phyloP scores from a whole-genome alignment of 495 filamentous ascomycete genomes.

The Neurospora sp. region DNA sequence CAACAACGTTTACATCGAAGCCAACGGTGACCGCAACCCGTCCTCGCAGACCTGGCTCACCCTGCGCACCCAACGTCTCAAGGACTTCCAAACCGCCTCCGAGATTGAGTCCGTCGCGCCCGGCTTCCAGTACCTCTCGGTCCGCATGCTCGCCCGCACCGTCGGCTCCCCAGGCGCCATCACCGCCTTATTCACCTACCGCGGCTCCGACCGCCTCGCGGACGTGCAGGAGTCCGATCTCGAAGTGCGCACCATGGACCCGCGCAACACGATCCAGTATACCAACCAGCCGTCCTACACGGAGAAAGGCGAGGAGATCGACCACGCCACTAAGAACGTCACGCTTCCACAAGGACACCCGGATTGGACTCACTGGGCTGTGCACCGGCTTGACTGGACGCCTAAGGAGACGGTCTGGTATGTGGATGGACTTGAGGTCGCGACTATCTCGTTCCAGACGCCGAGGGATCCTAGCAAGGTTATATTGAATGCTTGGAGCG shows the following conservation, averaged over 20 bases:
- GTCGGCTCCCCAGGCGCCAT: conserved; percentile 48
- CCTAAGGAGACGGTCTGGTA: conserved; percentile 53
- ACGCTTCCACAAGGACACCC: conserved; percentile 31
- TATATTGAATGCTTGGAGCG: conserved; percentile 66
- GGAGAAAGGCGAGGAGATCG: conserved; percentile 32
- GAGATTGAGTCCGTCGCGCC: conserved; percentile 50
- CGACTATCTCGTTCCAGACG: conserved; percentile 51
- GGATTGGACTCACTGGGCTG: conserved; percentile 59
- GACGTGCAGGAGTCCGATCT: conserved; percentile 63
- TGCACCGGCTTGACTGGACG: conserved; percentile 65
- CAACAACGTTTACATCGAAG: conserved; percentile 54
- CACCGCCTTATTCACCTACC: conserved; percentile 62
- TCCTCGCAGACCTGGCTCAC: conserved; percentile 45
- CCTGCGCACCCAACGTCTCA: conserved; percentile 48
- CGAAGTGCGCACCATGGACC: conserved; percentile 58
- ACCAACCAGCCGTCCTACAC: conserved; percentile 59
- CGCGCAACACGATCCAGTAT: conserved; percentile 47
- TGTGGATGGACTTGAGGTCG: conserved; percentile 46
- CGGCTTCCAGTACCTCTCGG: conserved; percentile 48
- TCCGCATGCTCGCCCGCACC: conserved; percentile 50
- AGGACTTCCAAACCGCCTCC: conserved; percentile 48
- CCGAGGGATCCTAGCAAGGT: conserved; percentile 49
- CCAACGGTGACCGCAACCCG: conserved; percentile 23
- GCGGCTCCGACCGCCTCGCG: conserved; percentile 17
- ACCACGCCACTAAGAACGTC: conserved; percentile 34